Percentiles rank a stretch among this genome's conserved stretches.
These are phyloP conservation scores for Brassica hybrid DNA, from an alignment of 441 rosid genomes.

Conservation along the genomic window DNA sequence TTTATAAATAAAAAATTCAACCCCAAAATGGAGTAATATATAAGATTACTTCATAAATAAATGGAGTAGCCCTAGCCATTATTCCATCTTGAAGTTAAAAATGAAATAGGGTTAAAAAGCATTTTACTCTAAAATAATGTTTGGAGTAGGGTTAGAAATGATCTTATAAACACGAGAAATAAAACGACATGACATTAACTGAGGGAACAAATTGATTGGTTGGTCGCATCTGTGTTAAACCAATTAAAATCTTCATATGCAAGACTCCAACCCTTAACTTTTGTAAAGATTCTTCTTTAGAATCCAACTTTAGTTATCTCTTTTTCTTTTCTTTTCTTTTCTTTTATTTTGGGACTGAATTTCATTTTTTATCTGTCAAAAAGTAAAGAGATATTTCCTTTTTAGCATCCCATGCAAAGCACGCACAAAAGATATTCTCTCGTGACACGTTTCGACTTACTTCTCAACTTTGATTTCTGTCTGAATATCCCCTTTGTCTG, in stretches of 20 bases:
- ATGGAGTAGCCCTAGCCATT: too few relatives aligned
- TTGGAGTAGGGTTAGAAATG: too few relatives aligned
- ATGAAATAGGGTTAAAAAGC: too few relatives aligned
- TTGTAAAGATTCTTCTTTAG: conserved; percentile 37
- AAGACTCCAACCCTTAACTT: conserved; percentile 49
- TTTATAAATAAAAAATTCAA: too few relatives aligned
- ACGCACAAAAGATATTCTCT: conserved; percentile 42
- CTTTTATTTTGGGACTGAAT: conserved; percentile 8
- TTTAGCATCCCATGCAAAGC: conserved; percentile 47
- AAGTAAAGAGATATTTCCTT: conserved; percentile 42
- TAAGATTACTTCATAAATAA: too few relatives aligned
- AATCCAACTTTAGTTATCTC: conserved; percentile 39
- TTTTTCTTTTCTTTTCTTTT: conserved; percentile 39
- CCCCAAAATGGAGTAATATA: too few relatives aligned
- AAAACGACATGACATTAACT: not conserved
- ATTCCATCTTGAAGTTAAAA: too few relatives aligned
- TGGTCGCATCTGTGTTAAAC: conserved; percentile 40
- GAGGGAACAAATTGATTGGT: not conserved
- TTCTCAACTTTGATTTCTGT: conserved; percentile 38
- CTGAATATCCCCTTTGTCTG: conserved; percentile 50
- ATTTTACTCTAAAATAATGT: too few relatives aligned
- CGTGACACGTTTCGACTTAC: conserved; percentile 45
- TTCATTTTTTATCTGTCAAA: conserved; percentile 27
- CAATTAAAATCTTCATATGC: conserved; percentile 43
- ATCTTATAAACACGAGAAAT: not conserved